Evolutionary conservation across 2,329 filamentous ascomycete genomes (phyloP), one percentile per base, ranked within the genome.

Genomic region (Neofusicoccum laricinum): DNA sequence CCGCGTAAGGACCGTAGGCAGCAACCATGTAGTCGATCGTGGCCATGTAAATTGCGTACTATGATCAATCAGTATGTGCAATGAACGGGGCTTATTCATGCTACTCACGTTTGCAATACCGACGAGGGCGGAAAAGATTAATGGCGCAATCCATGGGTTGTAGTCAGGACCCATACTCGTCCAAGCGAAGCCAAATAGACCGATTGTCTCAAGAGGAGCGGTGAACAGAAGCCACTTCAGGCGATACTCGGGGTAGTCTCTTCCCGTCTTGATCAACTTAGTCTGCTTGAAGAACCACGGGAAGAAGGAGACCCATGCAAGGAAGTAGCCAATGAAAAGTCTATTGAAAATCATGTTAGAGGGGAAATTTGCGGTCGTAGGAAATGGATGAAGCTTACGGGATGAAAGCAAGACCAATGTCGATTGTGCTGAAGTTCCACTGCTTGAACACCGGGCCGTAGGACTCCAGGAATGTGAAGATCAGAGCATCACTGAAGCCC

Each of bases 1-100:
- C 89, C 2, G 88, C 86, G 73, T 91, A 92, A 0, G 86, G 86
- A 0, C 90, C 90, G 69, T 91, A 90, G 0, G 88, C 87, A 58
- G 86, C 87, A 14, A 91, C 85, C 85, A 91, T 91, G 77, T 92
- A 92, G 75, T 92, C 88, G 67, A 91, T 90, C 1, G 88, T 90
- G 1, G 88, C 87, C 86, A 90, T 90, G 77, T 91, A 91, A 65
- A 91, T 90, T 38, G 85, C 80, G 65, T 89, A 90, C 25, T 30
- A 30, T 30, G 25, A 30, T 6, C 25, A 30, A 30, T 30, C 7
- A 30, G 7, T 6, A 30, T 4, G 5, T 30, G 25, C 7, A 4
- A 30, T 30, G 25, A 6, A 30, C 25, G 7, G 25, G 25, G 25
- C 4, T 30, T 30, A 1, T 30, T 30, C 25, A 30, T 7, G 7